Conservation (phyloP, 202 grass and related monocot species). For the Panicum hallii region DNA sequence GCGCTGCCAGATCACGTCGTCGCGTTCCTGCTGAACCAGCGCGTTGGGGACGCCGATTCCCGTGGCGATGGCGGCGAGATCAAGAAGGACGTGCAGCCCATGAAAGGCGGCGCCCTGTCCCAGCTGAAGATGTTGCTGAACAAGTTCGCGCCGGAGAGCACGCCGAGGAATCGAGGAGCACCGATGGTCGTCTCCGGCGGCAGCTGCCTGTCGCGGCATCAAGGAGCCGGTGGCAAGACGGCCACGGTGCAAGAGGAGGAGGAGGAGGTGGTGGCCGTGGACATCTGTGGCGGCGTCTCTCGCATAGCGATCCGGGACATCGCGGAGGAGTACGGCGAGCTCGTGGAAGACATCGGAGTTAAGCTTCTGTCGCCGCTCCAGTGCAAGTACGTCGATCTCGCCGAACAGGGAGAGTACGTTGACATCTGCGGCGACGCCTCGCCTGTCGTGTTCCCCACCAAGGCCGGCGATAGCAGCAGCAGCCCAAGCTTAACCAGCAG, state of each 20-base stretch:
- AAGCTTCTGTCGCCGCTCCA: constrained; percentile 38
- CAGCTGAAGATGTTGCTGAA: constrained; percentile 40
- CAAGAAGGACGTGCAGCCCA: not conserved
- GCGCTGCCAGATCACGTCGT: constrained; percentile 27
- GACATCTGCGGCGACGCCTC: constrained; percentile 57
- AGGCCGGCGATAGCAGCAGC: not conserved
- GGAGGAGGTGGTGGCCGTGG: not conserved
- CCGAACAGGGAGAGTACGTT: constrained; percentile 21
- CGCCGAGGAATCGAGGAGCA: not conserved
- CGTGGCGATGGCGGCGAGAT: not conserved
- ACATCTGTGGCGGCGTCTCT: not conserved
- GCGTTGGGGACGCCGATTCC: not conserved
- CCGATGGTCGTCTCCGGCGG: not conserved
- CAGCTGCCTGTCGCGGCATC: not conserved
- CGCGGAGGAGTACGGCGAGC: constrained; percentile 25
- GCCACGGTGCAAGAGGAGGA: not conserved
- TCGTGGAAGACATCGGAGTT: constrained; percentile 21
- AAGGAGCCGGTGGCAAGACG: not conserved
- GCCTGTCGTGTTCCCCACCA: constrained; percentile 12
- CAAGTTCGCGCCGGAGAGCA: constrained; percentile 10
- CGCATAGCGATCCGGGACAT: constrained; percentile 17
- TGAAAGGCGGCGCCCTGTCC: constrained; percentile 16
- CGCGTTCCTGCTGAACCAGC: not conserved
- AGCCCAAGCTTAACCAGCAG: constrained; percentile 14
- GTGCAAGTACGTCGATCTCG: constrained; percentile 36